phyloP scores from a whole-genome alignment of 805 yeast species.

The Candida taoyuanica region DNA sequence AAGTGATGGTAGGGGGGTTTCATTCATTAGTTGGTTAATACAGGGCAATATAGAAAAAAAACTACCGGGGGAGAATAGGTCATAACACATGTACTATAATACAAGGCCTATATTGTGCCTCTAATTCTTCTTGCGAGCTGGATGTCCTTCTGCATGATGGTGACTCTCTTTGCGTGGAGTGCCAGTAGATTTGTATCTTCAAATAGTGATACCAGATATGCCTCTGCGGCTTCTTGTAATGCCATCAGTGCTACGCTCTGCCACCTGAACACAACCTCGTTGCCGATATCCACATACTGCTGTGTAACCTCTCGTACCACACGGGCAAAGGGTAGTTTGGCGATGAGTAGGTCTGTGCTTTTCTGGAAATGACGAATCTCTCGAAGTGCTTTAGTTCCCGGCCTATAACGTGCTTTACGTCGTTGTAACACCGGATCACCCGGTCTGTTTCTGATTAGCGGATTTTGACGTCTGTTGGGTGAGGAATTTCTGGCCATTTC shows the following conservation, averaged over 20 bases:
- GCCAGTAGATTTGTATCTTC: conserved; percentile 80
- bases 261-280: conserved; percentile 63
- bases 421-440: conserved; percentile 10
- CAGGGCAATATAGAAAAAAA: too few relatives aligned
- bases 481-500: conserved; percentile 3
- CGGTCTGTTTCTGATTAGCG: conserved; percentile 9
- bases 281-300: conserved; percentile 42
- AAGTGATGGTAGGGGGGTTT: neutral
- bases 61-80: neutral
- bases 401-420: conserved; percentile 38
- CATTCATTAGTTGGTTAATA: too few relatives aligned
- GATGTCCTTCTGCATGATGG: conserved; percentile 79
- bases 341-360: conserved; percentile 59
- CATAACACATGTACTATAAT: neutral
- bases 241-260: conserved; percentile 75
- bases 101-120: conserved; percentile 34
- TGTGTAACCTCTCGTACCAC: conserved; percentile 71
- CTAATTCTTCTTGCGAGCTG: conserved; percentile 75
- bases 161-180: conserved; percentile 76
- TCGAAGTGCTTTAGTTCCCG: conserved; percentile 62
- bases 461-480: conserved; percentile 1
- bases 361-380: conserved; percentile 68
- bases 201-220: conserved; percentile 63
- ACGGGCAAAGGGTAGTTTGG: conserved; percentile 76
- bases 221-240: conserved; percentile 78